phyloP scores from a whole-genome alignment of 305 asterid species.

The Withania somnifera region DNA sequence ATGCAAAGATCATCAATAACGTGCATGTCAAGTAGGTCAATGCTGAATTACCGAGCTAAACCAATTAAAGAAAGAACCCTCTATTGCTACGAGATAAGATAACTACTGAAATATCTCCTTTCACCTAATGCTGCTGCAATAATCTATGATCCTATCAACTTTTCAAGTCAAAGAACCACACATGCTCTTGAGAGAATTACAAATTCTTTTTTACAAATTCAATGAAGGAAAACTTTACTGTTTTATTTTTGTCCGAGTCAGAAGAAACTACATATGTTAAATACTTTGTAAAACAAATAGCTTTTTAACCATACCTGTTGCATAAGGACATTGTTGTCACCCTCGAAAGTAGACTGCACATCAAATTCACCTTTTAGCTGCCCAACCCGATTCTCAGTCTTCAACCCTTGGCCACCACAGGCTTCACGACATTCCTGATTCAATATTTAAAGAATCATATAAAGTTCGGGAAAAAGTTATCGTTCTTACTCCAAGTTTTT shows the following conservation, averaged over 20 bases:
- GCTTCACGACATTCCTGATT: slow-evolving; percentile 93
- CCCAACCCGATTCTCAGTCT: slow-evolving; percentile 90
- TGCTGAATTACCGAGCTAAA: background rate
- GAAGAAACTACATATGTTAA: background rate
- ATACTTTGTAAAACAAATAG: background rate
- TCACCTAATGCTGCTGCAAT: background rate
- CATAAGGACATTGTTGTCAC: slow-evolving; percentile 96
- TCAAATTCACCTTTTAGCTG: slow-evolving; percentile 88
- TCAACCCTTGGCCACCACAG: slow-evolving; percentile 94
- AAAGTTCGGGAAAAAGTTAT: slow-evolving; percentile 8
- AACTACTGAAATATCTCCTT: background rate
- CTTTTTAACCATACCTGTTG: slow-evolving; percentile 55
- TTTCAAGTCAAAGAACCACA: background rate
- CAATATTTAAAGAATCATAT: background rate
- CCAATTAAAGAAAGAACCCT: no score
- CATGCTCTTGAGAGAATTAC: background rate
- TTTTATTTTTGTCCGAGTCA: background rate
- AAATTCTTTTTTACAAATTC: background rate
- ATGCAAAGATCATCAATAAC: background rate
- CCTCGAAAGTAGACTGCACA: slow-evolving; percentile 96
- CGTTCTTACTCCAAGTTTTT: background rate
- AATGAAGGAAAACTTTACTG: background rate
- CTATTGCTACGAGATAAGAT: background rate
- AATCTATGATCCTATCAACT: background rate
- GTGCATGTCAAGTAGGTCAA: background rate